Conservation (phyloP, 1,284 basidiomycete genomes). For the Irpex sp. region DNA sequence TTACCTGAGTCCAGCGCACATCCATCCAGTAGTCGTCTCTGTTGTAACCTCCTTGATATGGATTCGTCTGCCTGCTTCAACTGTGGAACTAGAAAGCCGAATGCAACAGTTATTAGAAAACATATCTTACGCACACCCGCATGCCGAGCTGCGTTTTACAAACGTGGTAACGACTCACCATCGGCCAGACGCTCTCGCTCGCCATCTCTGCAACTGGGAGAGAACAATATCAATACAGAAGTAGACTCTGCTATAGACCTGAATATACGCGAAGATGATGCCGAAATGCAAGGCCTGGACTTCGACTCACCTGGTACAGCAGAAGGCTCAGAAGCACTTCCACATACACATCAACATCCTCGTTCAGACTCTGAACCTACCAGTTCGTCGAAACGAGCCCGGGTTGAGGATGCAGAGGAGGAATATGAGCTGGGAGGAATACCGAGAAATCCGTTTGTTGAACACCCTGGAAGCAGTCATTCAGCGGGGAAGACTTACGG, state of each 20-base stretch:
- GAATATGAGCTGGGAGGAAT: neutral
- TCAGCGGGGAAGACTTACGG: neutral
- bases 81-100: neutral
- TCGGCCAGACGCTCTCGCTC: neutral
- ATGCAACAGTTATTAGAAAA: neutral
- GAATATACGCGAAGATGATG: neutral
- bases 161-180: neutral
- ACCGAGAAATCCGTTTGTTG: neutral
- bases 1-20: neutral
- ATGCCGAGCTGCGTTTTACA: neutral
- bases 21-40: neutral
- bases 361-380: neutral
- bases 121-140: neutral
- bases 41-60: neutral
- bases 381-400: neutral
- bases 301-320: neutral
- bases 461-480: neutral
- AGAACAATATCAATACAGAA: neutral
- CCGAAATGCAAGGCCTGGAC: neutral
- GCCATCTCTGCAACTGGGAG: neutral
- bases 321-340: neutral
- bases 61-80: neutral
- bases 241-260: neutral
- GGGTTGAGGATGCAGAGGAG: slow-evolving; percentile 1
- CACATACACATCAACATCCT: neutral